These are phyloP conservation scores for Cubamyces sp. DNA, from an alignment of 768 basidiomycete genomes.

Conservation along the genomic window DNA sequence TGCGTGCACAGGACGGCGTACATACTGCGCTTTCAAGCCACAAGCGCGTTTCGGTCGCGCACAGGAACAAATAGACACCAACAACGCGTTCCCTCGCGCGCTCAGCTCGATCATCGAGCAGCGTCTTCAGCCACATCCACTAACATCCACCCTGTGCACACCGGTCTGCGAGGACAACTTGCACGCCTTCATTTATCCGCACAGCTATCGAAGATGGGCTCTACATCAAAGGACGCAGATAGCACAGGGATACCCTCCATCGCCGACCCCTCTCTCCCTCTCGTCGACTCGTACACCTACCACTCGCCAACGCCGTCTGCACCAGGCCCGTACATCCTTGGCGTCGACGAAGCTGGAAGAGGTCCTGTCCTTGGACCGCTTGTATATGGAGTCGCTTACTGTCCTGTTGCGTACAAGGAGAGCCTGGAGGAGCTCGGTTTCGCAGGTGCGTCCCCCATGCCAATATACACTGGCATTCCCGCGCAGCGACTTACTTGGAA, in stretches of 20 bases:
- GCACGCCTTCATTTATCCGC: no score
- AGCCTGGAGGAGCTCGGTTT: slow-evolving; percentile 83
- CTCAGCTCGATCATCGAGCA: no score
- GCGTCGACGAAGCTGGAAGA: slow-evolving; percentile 98
- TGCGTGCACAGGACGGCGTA: neutral
- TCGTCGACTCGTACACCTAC: slow-evolving; percentile 75
- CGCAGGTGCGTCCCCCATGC: slow-evolving; percentile 60
- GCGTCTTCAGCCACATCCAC: no score
- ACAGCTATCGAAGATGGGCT: neutral
- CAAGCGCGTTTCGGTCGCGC: slow-evolving; percentile 5
- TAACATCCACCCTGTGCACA: no score
- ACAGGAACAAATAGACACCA: neutral
- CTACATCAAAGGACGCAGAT: neutral
- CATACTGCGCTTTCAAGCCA: neutral
- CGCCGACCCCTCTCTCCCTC: slow-evolving; percentile 57
- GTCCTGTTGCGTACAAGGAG: slow-evolving; percentile 76
- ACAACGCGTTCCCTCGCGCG: neutral
- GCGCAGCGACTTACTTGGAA: neutral
- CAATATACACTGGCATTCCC: no score
- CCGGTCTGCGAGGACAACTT: no score
- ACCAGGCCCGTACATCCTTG: slow-evolving; percentile 85
- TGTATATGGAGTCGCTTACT: slow-evolving; percentile 96
- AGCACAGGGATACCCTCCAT: slow-evolving; percentile 52
- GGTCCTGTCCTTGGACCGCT: slow-evolving; percentile 95
- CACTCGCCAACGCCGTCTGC: slow-evolving; percentile 75